Conservation (phyloP, 2,329 filamentous ascomycete species). For the Gnomoniopsis sp. region DNA sequence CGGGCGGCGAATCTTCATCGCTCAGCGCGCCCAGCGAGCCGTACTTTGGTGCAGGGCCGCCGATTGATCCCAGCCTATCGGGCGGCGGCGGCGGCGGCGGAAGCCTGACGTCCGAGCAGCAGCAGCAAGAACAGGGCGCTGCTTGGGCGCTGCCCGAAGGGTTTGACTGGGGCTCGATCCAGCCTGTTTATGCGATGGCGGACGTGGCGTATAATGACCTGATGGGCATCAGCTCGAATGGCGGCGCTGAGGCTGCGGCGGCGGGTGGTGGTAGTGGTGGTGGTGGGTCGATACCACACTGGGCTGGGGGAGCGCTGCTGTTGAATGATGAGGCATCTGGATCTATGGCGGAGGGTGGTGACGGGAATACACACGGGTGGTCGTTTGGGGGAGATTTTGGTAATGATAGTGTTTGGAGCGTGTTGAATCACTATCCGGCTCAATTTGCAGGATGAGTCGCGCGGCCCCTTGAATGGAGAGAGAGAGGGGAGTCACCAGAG, state of each 20-base stretch:
- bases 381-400: constrained; percentile 27
- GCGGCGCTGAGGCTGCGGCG: no score
- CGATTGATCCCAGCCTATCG: constrained; percentile 1
- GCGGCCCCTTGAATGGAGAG: no score
- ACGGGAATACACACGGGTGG: constrained; percentile 14
- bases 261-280: no score
- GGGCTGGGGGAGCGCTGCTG: constrained; percentile 16
- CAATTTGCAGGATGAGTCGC: background rate
- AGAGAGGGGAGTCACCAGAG: no score
- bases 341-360: constrained; percentile 4
- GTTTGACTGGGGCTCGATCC: constrained; percentile 49
- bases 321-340: constrained; percentile 9
- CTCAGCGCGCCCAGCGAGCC: background rate
- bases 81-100: background rate
- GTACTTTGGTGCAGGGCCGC: background rate
- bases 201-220: constrained; percentile 58
- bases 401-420: constrained; percentile 28
- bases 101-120: background rate
- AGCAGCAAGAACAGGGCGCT: background rate
- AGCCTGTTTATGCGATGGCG: constrained; percentile 54
- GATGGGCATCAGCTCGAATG: constrained; percentile 35
- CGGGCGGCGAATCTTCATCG: constrained; percentile 1
- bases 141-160: constrained; percentile 41
- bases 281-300: constrained; percentile 20
- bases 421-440: constrained; percentile 27